These are phyloP conservation scores for Bryoerythrophyllum caledonicum DNA, from an alignment of 225 moss, liverwort and hornwort species.

Conservation along the genomic window DNA sequence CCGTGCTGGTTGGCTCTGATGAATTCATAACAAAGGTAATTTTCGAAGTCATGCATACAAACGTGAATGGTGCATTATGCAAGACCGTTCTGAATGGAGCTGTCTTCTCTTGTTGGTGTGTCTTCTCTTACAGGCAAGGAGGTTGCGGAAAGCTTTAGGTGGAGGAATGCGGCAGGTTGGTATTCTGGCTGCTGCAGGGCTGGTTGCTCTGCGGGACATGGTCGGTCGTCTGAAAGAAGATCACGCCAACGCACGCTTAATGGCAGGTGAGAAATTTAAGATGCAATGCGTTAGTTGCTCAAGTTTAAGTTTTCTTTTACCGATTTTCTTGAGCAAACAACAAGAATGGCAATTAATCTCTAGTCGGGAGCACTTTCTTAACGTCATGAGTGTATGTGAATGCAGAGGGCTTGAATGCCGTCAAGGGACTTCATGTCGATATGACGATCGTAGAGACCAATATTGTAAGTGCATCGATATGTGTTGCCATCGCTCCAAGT, in stretches of 20 bases:
- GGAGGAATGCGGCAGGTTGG: slow-evolving; percentile 84
- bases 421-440: slow-evolving; percentile 55
- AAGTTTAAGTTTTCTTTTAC: not conserved
- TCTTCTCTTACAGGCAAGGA: slow-evolving; percentile 51
- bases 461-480: slow-evolving; percentile 52
- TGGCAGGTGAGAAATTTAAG: slow-evolving; percentile 59
- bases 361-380: not conserved
- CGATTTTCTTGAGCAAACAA: not conserved
- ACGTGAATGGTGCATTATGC: not conserved
- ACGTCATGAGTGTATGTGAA: not conserved
- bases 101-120: not conserved
- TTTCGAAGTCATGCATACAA: too few species aligned
- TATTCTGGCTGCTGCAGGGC: slow-evolving; percentile 65
- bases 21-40: slow-evolving; percentile 71
- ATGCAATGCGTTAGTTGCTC: not conserved
- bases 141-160: slow-evolving; percentile 73
- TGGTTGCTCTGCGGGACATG: slow-evolving; percentile 68
- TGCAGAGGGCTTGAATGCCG: slow-evolving; percentile 61
- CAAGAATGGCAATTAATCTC: not conserved
- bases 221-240: slow-evolving; percentile 58
- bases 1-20: slow-evolving; percentile 64
- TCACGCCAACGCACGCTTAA: slow-evolving; percentile 58
- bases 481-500: not conserved
- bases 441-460: slow-evolving; percentile 66
- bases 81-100: not conserved